Conservation (phyloP, 2,329 filamentous ascomycete species). For the Botrytis hyacinthi region DNA sequence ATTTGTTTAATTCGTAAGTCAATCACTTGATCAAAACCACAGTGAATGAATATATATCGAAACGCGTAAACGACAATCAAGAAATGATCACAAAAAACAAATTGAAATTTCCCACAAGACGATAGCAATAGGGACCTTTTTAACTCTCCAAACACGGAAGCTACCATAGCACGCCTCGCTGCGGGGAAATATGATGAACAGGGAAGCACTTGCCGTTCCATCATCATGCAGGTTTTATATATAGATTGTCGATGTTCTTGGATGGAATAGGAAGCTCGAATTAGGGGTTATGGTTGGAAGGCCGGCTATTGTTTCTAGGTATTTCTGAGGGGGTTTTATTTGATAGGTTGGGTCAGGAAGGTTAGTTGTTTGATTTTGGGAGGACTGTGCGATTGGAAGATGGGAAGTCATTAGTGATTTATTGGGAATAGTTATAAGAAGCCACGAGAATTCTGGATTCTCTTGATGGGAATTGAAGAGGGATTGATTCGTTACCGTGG, state of each 20-base stretch:
- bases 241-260: background rate
- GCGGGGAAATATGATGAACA: background rate
- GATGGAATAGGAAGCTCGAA: slow-evolving; percentile 3
- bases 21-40: background rate
- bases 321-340: background rate
- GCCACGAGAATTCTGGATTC: background rate
- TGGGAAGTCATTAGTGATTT: accelerated
- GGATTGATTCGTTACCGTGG: background rate
- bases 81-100: background rate
- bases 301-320: background rate
- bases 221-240: background rate
- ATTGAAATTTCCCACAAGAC: background rate
- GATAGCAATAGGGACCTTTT: background rate
- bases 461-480: background rate
- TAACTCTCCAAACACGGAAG: background rate
- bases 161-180: background rate
- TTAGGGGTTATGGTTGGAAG: background rate
- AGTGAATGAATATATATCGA: background rate
- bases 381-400: background rate
- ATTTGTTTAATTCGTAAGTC: accelerated
- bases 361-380: background rate
- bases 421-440: background rate
- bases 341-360: background rate
- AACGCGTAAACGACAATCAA: background rate
- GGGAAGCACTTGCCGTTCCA: background rate